Conservation (phyloP, 2,329 filamentous ascomycete genomes). For the Aspergillus piperis region DNA sequence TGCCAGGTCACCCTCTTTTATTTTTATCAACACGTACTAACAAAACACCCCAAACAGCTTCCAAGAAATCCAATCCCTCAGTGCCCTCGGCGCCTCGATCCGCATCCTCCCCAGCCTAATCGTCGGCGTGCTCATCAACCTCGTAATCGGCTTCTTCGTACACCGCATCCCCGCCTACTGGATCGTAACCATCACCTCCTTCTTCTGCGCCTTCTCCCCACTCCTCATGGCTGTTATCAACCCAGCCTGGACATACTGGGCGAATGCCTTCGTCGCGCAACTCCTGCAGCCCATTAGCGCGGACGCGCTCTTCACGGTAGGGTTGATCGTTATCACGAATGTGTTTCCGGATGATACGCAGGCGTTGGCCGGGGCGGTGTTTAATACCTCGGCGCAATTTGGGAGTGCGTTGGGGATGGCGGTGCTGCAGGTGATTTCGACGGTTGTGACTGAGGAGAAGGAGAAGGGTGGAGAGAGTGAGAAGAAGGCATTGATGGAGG, state of each 20-base stretch:
- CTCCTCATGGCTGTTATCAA: slow-evolving; percentile 58
- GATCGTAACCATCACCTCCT: slow-evolving; percentile 44
- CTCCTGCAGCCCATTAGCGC: slow-evolving; percentile 24
- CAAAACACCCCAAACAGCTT: slow-evolving; percentile 39
- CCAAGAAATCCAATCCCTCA: slow-evolving; percentile 52
- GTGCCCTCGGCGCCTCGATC: slow-evolving; percentile 50
- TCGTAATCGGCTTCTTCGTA: slow-evolving; percentile 50
- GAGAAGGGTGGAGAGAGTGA: background rate
- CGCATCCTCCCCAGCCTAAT: slow-evolving; percentile 51
- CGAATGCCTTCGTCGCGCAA: slow-evolving; percentile 45
- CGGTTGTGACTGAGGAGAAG: too few relatives aligned
- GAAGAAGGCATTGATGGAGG: slow-evolving; percentile 48
- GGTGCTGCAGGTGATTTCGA: too few relatives aligned
- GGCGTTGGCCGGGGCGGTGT: too few relatives aligned
- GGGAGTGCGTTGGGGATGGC: too few relatives aligned
- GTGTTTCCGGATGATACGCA: too few relatives aligned
- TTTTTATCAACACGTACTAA: too few relatives aligned
- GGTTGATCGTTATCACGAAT: too few relatives aligned
- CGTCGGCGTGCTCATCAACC: slow-evolving; percentile 47
- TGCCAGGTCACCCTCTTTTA: too few relatives aligned
- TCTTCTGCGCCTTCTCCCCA: slow-evolving; percentile 50
- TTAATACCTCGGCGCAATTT: too few relatives aligned
- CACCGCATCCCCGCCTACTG: slow-evolving; percentile 45
- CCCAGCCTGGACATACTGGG: slow-evolving; percentile 56
- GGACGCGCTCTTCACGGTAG: background rate